phyloP scores from a whole-genome alignment of 2,329 filamentous ascomycete genomes.

The Hyphodiscus sp. region DNA sequence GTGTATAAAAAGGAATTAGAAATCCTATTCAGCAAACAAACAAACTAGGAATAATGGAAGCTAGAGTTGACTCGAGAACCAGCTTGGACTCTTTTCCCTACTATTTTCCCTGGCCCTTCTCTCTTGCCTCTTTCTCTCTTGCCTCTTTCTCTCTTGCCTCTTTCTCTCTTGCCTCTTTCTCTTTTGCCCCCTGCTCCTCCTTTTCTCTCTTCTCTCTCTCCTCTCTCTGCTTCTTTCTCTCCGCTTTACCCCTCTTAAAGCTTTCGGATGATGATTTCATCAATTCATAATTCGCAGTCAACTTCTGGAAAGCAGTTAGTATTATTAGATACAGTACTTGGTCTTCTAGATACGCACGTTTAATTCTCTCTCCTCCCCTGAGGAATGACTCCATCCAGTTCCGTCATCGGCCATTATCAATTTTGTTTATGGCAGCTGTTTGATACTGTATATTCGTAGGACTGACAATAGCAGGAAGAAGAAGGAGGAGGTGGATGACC shows the following conservation, averaged over 20 bases:
- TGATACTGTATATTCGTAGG: constrained; percentile 11
- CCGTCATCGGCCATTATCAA: constrained; percentile 11
- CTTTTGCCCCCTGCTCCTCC: constrained; percentile 8
- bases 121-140: no score
- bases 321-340: constrained; percentile 7
- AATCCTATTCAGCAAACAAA: no score
- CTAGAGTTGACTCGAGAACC: no score
- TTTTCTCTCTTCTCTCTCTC: constrained; percentile 5
- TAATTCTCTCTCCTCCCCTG: constrained; percentile 9
- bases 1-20: no score
- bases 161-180: constrained; percentile 7
- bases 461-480: not conserved
- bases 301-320: constrained; percentile 8
- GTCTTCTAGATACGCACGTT: constrained; percentile 6
- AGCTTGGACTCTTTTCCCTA: no score
- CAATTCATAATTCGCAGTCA: constrained; percentile 7
- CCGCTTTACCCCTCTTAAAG: constrained; percentile 6
- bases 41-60: no score
- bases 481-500: no score
- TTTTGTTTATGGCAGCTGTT: constrained; percentile 11
- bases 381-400: constrained; percentile 10
- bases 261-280: constrained; percentile 5
- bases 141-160: no score
- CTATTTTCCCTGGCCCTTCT: no score
- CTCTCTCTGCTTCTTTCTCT: constrained; percentile 7